A percentile compares a stretch with the other conserved stretches of the same genome.
Evolutionary conservation across 345 rosid genomes (phyloP).

Genomic region (Psidium friedrichsthalianum): DNA sequence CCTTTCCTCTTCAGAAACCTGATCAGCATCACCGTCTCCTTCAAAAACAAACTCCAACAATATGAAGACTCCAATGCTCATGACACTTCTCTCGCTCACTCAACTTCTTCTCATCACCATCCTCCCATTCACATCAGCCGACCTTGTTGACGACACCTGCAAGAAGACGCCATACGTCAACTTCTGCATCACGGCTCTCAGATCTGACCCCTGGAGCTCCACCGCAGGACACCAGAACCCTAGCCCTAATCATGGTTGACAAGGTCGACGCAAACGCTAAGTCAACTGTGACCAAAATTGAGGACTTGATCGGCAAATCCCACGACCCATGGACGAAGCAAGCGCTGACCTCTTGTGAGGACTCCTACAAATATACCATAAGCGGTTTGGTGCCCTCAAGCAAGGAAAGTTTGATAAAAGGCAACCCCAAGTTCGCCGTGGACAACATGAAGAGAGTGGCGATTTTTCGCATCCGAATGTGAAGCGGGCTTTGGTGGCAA

Average conservation of each 20-base stretch:
- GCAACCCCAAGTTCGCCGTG: neutral
- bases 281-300: conserved; percentile 2
- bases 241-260: neutral
- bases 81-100: neutral
- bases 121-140: neutral
- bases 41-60: too few species aligned
- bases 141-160: neutral
- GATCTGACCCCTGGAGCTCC: neutral
- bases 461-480: neutral
- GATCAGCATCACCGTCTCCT: too few species aligned
- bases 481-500: neutral
- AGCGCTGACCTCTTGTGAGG: neutral
- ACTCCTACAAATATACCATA: neutral
- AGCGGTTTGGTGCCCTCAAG: neutral
- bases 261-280: conserved; percentile 7
- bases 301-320: neutral
- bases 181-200: neutral
- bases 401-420: neutral
- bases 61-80: too few species aligned
- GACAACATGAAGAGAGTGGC: neutral
- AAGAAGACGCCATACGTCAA: neutral
- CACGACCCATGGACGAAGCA: too few species aligned
- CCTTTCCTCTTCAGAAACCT: too few species aligned
- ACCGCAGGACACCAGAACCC: neutral
- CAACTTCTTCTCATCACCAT: neutral